Conservation (phyloP, 768 basidiomycete species). For the Suillus lakei region DNA sequence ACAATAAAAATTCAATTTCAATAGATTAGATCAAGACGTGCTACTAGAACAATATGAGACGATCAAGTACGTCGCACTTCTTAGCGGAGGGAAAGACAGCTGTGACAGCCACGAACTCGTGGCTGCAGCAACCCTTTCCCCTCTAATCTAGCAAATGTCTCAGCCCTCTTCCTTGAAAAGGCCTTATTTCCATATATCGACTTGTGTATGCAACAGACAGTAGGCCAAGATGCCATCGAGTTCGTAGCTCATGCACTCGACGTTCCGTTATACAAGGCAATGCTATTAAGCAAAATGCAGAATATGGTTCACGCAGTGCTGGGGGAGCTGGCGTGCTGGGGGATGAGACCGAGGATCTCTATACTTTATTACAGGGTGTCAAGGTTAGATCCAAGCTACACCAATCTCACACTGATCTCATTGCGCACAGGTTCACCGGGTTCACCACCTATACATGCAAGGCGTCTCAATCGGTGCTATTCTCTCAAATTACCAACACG, state of each 20-base stretch:
- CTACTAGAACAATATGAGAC: neutral
- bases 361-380: constrained; percentile 68
- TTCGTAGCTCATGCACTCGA: constrained; percentile 83
- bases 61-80: constrained; percentile 93
- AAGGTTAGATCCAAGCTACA: constrained; percentile 55
- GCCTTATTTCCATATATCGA: constrained; percentile 72
- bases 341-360: constrained; percentile 97
- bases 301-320: constrained; percentile 78
- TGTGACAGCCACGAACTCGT: constrained; percentile 91
- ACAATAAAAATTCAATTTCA: too few species aligned
- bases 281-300: constrained; percentile 78
- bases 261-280: constrained; percentile 84
- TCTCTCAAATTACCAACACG: constrained; percentile 94
- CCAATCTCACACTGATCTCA: neutral
- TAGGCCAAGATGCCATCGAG: constrained; percentile 92
- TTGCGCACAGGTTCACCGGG: constrained; percentile 53
- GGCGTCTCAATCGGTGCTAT: constrained; percentile 96
- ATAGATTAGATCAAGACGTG: neutral
- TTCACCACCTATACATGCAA: constrained; percentile 76
- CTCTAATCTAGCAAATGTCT: constrained; percentile 83
- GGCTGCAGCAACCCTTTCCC: constrained; percentile 87
- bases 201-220: constrained; percentile 98
- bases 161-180: constrained; percentile 14
- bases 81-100: constrained; percentile 98
- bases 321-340: constrained; percentile 60